These are phyloP conservation scores for Lanmaoa rubissima DNA, from an alignment of 768 basidiomycete species.

Conservation along the genomic window DNA sequence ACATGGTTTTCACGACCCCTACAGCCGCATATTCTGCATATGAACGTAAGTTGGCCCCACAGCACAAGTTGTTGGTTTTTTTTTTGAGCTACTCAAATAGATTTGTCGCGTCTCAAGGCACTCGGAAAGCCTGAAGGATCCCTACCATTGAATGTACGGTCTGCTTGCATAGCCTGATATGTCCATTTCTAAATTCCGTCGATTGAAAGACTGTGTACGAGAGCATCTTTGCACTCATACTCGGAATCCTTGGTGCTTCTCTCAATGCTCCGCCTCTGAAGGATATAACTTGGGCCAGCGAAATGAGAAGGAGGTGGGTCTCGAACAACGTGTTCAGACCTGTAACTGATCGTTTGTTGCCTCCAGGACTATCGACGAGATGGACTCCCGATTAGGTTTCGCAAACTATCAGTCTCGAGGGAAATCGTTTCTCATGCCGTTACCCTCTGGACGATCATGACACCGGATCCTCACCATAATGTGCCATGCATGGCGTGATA, in stretches of 20 bases:
- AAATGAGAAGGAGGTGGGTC: conserved; percentile 78
- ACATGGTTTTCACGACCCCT: background rate
- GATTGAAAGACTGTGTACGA: conserved; percentile 61
- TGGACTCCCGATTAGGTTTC: conserved; percentile 67
- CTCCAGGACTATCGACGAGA: conserved; percentile 67
- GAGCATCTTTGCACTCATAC: conserved; percentile 56
- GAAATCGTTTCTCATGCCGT: conserved; percentile 27
- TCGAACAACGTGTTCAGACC: background rate
- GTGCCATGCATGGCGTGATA: background rate
- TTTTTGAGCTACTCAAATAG: conserved; percentile 37
- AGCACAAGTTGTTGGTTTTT: conserved; percentile 18
- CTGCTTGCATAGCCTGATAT: background rate
- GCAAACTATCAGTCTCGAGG: conserved; percentile 64
- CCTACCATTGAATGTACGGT: conserved; percentile 60
- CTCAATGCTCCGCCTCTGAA: conserved; percentile 65
- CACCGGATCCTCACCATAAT: background rate
- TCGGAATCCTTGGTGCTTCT: conserved; percentile 74
- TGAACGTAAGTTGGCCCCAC: conserved; percentile 53
- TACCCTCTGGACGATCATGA: conserved; percentile 4
- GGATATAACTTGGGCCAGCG: conserved; percentile 86
- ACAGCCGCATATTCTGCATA: conserved; percentile 79
- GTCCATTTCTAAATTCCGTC: background rate
- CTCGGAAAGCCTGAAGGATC: conserved; percentile 67
- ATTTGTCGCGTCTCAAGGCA: conserved; percentile 74
- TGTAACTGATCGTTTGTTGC: background rate